A percentile compares a stretch with the other conserved stretches of the same genome.
These are phyloP conservation scores for Leccinum disarticulatum DNA, from an alignment of 768 basidiomycete genomes.

Conservation along the genomic window DNA sequence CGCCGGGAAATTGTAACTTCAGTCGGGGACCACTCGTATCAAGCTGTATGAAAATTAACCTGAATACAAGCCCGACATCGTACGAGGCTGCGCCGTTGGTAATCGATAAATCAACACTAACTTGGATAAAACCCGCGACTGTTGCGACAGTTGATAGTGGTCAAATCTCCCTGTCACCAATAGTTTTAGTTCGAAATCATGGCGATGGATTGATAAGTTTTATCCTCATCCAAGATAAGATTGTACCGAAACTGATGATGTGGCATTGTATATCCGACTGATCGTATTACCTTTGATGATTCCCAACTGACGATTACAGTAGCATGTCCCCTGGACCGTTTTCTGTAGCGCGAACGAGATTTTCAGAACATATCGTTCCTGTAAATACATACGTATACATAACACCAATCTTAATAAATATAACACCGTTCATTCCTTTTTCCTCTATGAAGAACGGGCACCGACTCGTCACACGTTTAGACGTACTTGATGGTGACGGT, in stretches of 20 bases:
- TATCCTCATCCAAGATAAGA: not conserved
- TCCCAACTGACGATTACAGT: not conserved
- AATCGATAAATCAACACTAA: not conserved
- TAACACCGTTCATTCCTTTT: not conserved
- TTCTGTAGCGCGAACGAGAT: not conserved
- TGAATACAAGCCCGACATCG: not conserved
- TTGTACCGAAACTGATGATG: not conserved
- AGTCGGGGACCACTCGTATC: not conserved
- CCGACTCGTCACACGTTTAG: not conserved
- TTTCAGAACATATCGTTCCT: not conserved
- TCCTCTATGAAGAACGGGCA: not conserved
- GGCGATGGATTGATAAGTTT: no score
- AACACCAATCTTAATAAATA: not conserved
- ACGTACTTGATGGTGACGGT: conserved; percentile 11
- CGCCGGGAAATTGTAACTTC: not conserved
- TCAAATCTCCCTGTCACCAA: not conserved
- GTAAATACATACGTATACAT: not conserved
- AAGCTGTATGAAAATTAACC: not conserved
- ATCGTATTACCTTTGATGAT: not conserved
- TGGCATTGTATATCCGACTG: not conserved
- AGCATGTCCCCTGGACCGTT: not conserved
- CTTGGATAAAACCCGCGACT: not conserved
- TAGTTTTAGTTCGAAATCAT: no score
- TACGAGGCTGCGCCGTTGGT: not conserved
- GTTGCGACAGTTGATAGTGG: no score